phyloP scores from a whole-genome alignment of 1,284 basidiomycete species.

The Tylopilus sp. region DNA sequence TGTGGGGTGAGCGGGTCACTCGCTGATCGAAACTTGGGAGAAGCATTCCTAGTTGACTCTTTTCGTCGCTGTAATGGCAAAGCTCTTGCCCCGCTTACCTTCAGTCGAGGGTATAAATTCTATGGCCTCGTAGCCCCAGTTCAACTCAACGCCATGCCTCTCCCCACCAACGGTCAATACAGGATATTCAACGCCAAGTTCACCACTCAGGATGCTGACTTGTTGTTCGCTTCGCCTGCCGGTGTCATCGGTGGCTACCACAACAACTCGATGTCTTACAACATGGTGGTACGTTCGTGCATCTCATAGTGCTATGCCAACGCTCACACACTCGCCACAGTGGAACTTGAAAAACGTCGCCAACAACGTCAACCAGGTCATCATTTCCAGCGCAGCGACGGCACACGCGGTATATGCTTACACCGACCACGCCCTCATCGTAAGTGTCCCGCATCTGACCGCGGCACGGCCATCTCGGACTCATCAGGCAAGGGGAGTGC shows the following conservation, averaged over 20 bases:
- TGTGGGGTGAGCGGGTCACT: no score
- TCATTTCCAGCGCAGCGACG: not conserved
- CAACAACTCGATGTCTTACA: not conserved
- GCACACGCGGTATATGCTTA: not conserved
- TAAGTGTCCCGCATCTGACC: not conserved
- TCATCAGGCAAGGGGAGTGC: not conserved
- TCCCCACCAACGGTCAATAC: not conserved
- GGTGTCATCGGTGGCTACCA: not conserved
- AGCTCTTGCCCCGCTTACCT: no score
- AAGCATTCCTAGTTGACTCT: no score
- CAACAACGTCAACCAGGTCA: not conserved
- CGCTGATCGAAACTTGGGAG: no score
- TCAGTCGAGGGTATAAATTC: not conserved
- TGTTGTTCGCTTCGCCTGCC: not conserved
- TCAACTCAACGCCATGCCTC: not conserved
- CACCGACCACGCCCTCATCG: not conserved
- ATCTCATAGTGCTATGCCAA: no score
- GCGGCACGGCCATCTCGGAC: not conserved
- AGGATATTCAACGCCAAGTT: slow-evolving; percentile 2
- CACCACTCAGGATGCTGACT: not conserved
- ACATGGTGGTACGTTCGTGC: slow-evolving; percentile 4
- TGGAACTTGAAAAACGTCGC: slow-evolving; percentile 3
- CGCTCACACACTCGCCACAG: not conserved
- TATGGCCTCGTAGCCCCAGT: not conserved
- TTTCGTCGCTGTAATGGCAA: no score